Evolutionary conservation across 441 rosid genomes (phyloP).

Genomic region (Flueggea neowawraea): DNA sequence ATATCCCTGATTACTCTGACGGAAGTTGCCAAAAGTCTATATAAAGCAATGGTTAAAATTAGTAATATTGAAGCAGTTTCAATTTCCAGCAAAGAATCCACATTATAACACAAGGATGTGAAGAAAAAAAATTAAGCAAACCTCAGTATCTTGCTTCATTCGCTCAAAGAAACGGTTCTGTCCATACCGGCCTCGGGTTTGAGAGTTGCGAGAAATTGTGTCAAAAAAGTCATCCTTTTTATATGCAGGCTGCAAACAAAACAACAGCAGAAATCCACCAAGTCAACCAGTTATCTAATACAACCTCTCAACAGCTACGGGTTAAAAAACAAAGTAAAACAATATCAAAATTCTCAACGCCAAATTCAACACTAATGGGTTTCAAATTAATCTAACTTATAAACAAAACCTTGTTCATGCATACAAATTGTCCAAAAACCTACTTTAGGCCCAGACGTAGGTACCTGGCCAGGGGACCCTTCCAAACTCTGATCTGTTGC

Average conservation of each 20-base stretch:
- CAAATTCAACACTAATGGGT: too few relatives aligned
- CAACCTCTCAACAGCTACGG: neutral
- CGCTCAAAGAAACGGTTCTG: constrained; percentile 82
- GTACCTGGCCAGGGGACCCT: constrained; percentile 1
- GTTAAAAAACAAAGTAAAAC: constrained; percentile 11
- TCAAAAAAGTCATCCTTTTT: constrained; percentile 91
- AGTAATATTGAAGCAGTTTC: neutral
- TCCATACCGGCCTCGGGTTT: constrained; percentile 48
- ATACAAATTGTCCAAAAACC: too few relatives aligned
- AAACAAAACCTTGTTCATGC: too few relatives aligned
- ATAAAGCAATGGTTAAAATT: constrained; percentile 12
- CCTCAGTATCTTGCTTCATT: constrained; percentile 83
- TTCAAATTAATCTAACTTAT: too few relatives aligned
- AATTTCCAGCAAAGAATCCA: neutral
- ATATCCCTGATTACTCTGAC: constrained; percentile 58
- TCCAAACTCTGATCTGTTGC: constrained; percentile 38
- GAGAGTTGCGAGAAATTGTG: constrained; percentile 57
- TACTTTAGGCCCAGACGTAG: too few relatives aligned
- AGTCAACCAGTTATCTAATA: too few relatives aligned
- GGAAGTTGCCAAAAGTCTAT: constrained; percentile 86
- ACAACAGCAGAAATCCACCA: neutral
- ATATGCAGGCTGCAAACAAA: constrained; percentile 54
- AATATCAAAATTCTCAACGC: too few relatives aligned
- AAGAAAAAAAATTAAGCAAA: constrained; percentile 5
- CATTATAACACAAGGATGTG: neutral